Evolutionary conservation across 306 rosid genomes (phyloP), one percentile per base, ranked within the genome.

Genomic region (Casuarina cunninghamiana): DNA sequence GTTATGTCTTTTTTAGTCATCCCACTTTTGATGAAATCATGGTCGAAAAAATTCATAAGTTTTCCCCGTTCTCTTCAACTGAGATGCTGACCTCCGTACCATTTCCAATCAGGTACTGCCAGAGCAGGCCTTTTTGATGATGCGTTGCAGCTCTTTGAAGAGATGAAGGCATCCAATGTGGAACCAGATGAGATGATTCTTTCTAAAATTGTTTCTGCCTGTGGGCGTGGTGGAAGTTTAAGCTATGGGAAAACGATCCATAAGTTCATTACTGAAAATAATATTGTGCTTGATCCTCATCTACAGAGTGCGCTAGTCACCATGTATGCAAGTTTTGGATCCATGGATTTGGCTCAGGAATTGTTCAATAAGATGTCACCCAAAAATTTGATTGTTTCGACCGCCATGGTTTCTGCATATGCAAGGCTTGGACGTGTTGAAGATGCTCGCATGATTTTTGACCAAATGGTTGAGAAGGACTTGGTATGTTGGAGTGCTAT

Each of bases 401-500:
- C 97, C 69, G 91, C 93, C 42, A 90, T 90, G 92, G 83, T 93
- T 76, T 84, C 90, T 3, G 96, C 90, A 71, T 89, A 87, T 79
- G 84, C 93, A 13, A 93, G 89, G 80, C 78, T 81, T 45, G 89
- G 93, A 78, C 83, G 55, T 76, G 77, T 86, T 42, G 77, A 81
- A 60, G 88, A 89, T 53, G 93, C 96, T 15, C 94, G 90, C 60
- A 41, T 53, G 80, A 80, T 90, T 72, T 93, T 93, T 80, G 87
- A 90, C 73, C 86, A 89, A 75, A 89, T 91, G 79, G 68, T 54
- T 77, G 87, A 84, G 78, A 93, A 83, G 84, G 93, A 93, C 83
- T 76, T 86, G 86, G 87, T 93, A 46, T 85, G 93, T 79, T 93
- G 97, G 97, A 93, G 89, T 71, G 90, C 97, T 0, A 89, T 93